Base-by-base conservation (phyloP, 1,284 basidiomycete genomes). In the Laetiporus sulphureus region DNA sequence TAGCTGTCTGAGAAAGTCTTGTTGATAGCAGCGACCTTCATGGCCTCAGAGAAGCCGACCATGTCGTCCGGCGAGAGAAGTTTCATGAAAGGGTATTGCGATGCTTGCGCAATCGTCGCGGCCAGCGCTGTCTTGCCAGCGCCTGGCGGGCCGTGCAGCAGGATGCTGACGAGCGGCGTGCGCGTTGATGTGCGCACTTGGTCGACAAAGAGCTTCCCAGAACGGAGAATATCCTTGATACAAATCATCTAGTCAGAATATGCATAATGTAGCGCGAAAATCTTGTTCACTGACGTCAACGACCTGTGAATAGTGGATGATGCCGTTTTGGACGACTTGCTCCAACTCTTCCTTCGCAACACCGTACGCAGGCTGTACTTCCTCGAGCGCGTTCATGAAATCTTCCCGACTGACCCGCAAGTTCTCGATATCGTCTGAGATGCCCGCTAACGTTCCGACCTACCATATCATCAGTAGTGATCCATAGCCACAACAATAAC, bases 41-140 rank as follows among this genome's bases (percentile, higher is more conserved):
- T 90, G 11, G 73, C 63, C 59, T 99, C 96, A 19, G 81, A 81
- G 66, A 82, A 95, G 6, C 96, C 96, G 44, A 99, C 91, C 95
- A 99, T 98, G 55, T 78, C 86, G 58, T 99, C 96, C 0, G 96
- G 91, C 12, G 93, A 91, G 50, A 99, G 82, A 38, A 99, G 77
- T 67, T 99, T 98, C 73, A 99, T 97, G 72, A 99, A 99, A 0
- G 96, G 96, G 66, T 88, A 99, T 48, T 86, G 75, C 11, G 95
- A 98, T 8, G 79, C 77, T 66, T 92, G 85, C 6, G 95, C 96
- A 44, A 99, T 96, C 6, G 90, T 91, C 3, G 93, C 96, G 4
- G 91, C 95, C 35, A 99, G 70, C 0, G 96, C 95, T 0, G 95
- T 95, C 71, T 99, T 99, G 30, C 96, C 96, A 2, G 91, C 81